Base-by-base conservation (phyloP, 306 rosid genomes). In the Begonia loranthoides region DNA sequence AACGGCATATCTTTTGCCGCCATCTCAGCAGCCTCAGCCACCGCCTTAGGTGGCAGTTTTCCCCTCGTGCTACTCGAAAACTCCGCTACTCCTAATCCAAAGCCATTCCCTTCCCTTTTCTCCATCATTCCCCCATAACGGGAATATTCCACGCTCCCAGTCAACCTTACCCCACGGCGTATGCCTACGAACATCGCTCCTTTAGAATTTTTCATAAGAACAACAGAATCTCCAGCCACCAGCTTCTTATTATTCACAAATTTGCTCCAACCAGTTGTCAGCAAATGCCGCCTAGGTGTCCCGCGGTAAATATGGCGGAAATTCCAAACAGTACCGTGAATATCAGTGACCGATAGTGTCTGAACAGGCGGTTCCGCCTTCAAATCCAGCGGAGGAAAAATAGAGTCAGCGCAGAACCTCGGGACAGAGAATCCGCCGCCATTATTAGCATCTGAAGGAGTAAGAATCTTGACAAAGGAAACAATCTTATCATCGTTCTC, bases 401-500 rank as follows among this genome's bases (percentile, higher is more conserved):
- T 67, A 3, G 79, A 62, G 9, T 80, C 87, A 0, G 94, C 96
- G 19, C 94, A 87, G 63, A 15, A 78, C 59, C 82, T 74, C 19
- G 96, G 96, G 4, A 87, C 90, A 0, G 87, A 80, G 50, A 87
- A 87, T 3, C 94, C 90, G 1, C 94, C 96, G 6, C 96, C 94
- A 53, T 87, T 87, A 58, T 87, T 80, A 7, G 96, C 89, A 21
- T 87, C 96, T 0, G 96, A 87, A 1, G 82, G 70, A 6, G 94
- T 82, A 10, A 82, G 73, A 71, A 76, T 50, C 80, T 87, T 87
- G 0, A 77, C 71, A 58, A 71, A 82, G 9, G 89, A 66, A 0
- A 47, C 67, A 4, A 79, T 45, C 21, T 19, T 56, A 21, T 73
- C 72, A 0, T 47, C 66, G 0, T 68, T 56, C 9, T 15, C 66